Evolutionary conservation across 2,329 filamentous ascomycete species (phyloP).

Genomic region (Aspergillus tanneri): DNA sequence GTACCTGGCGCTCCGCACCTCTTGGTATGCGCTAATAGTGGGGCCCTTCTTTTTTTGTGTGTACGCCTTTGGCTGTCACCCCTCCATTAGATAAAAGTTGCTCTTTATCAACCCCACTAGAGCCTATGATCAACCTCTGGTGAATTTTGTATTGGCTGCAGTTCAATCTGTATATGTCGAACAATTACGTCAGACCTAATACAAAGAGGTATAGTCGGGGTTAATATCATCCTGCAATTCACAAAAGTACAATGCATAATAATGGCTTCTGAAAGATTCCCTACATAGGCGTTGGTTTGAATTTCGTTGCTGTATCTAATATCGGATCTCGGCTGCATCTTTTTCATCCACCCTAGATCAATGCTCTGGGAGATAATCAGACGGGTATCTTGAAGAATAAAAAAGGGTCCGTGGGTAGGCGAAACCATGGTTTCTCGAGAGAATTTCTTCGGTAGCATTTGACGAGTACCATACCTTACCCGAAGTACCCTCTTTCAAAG

Average conservation of each 20-base stretch:
- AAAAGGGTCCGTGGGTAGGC: not conserved
- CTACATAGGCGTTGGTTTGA: too few relatives aligned
- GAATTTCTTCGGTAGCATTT: not conserved
- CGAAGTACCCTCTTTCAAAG: too few relatives aligned
- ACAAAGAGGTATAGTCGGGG: not conserved
- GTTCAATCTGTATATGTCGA: not conserved
- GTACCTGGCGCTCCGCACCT: too few relatives aligned
- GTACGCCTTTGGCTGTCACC: not conserved
- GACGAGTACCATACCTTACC: too few relatives aligned
- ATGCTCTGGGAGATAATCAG: too few relatives aligned
- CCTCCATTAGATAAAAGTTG: too few relatives aligned
- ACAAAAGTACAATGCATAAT: conserved; percentile 1
- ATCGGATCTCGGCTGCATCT: not conserved
- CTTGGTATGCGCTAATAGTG: too few relatives aligned
- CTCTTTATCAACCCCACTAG: not conserved
- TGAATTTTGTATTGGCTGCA: not conserved
- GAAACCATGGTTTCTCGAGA: not conserved
- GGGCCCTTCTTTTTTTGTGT: too few relatives aligned
- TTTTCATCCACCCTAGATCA: too few relatives aligned
- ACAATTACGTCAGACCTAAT: not conserved
- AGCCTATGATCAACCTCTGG: not conserved
- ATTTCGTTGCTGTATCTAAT: not conserved
- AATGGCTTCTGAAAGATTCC: too few relatives aligned
- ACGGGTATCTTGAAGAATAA: not conserved
- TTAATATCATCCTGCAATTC: not conserved